A percentile compares a stretch with the other conserved stretches of the same genome.
Evolutionary conservation across 768 basidiomycete genomes (phyloP).

Genomic region (Dacryopinax primogenitus): DNA sequence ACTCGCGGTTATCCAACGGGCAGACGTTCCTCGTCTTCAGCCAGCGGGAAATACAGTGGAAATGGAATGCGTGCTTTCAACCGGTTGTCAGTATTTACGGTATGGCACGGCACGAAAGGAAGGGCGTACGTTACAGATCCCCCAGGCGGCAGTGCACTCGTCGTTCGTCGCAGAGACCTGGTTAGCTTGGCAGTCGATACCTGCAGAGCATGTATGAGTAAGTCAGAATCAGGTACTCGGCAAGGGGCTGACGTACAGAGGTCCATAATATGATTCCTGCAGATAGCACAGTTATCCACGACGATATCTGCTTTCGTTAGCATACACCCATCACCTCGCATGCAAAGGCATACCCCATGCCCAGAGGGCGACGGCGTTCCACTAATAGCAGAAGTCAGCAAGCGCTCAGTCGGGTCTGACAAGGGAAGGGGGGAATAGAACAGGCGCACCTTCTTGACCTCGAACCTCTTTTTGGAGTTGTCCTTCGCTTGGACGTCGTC

Average conservation of each 20-base stretch:
- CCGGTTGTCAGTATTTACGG: background rate
- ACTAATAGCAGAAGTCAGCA: slow-evolving; percentile 38
- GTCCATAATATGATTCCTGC: slow-evolving; percentile 99
- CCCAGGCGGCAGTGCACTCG: slow-evolving; percentile 97
- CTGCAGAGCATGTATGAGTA: slow-evolving; percentile 31
- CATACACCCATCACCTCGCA: background rate
- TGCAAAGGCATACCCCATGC: slow-evolving; percentile 66
- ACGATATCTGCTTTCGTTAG: slow-evolving; percentile 63
- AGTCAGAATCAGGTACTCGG: background rate
- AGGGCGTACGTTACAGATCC: slow-evolving; percentile 80
- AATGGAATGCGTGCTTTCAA: slow-evolving; percentile 91
- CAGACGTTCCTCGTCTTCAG: slow-evolving; percentile 95
- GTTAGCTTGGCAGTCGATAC: slow-evolving; percentile 99
- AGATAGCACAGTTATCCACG: slow-evolving; percentile 98
- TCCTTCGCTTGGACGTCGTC: slow-evolving; percentile 44
- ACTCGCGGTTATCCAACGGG: slow-evolving; percentile 88
- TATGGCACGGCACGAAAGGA: background rate
- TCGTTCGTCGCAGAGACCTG: slow-evolving; percentile 94
- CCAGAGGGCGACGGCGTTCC: slow-evolving; percentile 98
- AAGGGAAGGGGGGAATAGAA: too few relatives aligned
- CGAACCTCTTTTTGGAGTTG: slow-evolving; percentile 65
- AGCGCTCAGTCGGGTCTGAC: too few relatives aligned
- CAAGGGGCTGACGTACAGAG: slow-evolving; percentile 56
- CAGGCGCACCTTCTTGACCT: slow-evolving; percentile 98
- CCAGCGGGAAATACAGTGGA: slow-evolving; percentile 99